Percentiles rank a stretch among this genome's conserved stretches.
phyloP scores from a whole-genome alignment of 495 filamentous ascomycete genomes.

The Aspergillus taichungensis region DNA sequence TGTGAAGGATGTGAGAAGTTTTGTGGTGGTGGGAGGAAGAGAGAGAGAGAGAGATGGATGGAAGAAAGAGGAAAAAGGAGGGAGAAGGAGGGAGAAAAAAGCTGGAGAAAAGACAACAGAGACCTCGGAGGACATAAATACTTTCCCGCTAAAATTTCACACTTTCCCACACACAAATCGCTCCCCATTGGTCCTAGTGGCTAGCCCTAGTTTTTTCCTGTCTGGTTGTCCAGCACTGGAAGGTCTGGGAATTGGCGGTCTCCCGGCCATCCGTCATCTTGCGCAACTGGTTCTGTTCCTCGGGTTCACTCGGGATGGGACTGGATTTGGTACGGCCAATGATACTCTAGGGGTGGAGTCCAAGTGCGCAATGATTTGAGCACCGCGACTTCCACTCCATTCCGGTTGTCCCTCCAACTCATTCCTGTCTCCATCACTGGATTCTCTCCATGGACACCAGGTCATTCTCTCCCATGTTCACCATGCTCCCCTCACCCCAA shows the following conservation, averaged over 20 bases:
- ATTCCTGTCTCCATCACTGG: too few relatives aligned
- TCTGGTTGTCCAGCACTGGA: too few relatives aligned
- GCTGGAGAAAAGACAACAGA: slow-evolving; percentile 34
- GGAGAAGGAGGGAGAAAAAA: slow-evolving; percentile 34
- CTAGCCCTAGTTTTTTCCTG: too few relatives aligned
- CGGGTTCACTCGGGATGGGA: slow-evolving; percentile 21
- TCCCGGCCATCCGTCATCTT: slow-evolving; percentile 3
- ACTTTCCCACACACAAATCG: slow-evolving; percentile 20
- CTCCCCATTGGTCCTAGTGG: slow-evolving; percentile 30
- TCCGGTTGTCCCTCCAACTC: too few relatives aligned
- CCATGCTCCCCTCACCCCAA: too few relatives aligned
- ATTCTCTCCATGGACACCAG: too few relatives aligned
- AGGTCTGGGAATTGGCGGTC: slow-evolving; percentile 1
- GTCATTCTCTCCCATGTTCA: too few relatives aligned
- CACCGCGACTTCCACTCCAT: too few relatives aligned
- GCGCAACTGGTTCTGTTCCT: slow-evolving; percentile 2
- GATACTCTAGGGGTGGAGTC: neutral
- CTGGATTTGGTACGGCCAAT: slow-evolving; percentile 16
- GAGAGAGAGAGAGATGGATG: slow-evolving; percentile 18
- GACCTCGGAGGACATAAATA: slow-evolving; percentile 33
- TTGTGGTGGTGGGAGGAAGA: slow-evolving; percentile 5
- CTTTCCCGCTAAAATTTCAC: slow-evolving; percentile 40
- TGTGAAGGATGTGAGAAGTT: slow-evolving; percentile 41
- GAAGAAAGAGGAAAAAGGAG: slow-evolving; percentile 15
- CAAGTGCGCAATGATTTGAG: slow-evolving; percentile 10